Conservation (phyloP, 306 rosid species). For the Hylodesmum podocarpum region DNA sequence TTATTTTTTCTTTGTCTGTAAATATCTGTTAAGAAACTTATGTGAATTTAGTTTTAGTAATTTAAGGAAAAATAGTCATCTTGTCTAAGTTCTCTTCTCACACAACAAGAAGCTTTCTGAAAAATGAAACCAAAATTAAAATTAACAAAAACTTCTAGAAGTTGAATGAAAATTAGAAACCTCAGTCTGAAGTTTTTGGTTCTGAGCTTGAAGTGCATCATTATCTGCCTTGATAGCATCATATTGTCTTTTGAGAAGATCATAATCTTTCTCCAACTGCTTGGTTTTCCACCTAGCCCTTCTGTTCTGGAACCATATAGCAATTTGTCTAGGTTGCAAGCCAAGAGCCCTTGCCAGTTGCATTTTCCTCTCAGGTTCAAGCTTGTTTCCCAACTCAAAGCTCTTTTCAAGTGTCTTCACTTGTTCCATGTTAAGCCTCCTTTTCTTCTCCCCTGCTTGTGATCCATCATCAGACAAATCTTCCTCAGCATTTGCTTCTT, state of each 20-base stretch:
- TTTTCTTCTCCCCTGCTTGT: constrained; percentile 82
- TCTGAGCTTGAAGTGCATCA: constrained; percentile 64
- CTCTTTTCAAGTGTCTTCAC: constrained; percentile 88
- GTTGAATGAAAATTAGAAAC: constrained; percentile 30
- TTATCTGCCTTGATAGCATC: constrained; percentile 74
- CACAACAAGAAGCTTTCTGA: background rate
- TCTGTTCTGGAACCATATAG: constrained; percentile 87
- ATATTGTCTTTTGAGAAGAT: constrained; percentile 71
- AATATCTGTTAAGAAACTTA: background rate
- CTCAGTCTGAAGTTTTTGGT: constrained; percentile 76
- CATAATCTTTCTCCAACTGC: constrained; percentile 80
- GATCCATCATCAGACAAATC: constrained; percentile 84
- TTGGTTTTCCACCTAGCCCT: constrained; percentile 91
- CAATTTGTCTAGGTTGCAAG: constrained; percentile 79
- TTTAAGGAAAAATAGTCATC: background rate
- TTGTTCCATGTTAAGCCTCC: constrained; percentile 79
- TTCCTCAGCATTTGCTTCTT: constrained; percentile 64
- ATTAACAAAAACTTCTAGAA: background rate
- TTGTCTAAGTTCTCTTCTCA: background rate
- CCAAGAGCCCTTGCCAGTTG: constrained; percentile 80
- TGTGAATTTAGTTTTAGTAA: background rate
- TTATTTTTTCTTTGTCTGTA: background rate
- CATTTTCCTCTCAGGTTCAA: constrained; percentile 88
- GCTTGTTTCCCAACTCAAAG: constrained; percentile 84
- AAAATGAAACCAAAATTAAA: background rate